Evolutionary conservation across 163 green algal genomes (phyloP).

Genomic region (Scenedesmus sp.): DNA sequence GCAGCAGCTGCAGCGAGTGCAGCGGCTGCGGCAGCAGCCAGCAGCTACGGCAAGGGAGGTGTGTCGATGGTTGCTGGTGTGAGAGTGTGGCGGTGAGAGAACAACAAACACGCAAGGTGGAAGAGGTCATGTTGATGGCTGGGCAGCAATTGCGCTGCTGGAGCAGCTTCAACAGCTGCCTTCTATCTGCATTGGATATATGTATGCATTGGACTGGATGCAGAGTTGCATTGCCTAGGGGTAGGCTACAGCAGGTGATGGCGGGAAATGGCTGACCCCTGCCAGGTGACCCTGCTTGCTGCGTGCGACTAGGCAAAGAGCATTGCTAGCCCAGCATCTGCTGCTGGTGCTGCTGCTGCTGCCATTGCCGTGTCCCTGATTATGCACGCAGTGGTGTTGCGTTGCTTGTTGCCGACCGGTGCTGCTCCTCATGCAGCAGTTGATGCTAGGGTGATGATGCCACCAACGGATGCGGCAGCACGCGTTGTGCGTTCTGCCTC

Average conservation of each 20-base stretch:
- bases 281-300: background rate
- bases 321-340: background rate
- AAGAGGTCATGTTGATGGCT: no score
- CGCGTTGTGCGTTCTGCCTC: background rate
- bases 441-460: background rate
- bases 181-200: background rate
- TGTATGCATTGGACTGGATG: no score
- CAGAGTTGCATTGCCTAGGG: background rate
- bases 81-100: background rate
- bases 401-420: background rate
- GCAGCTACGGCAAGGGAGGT: background rate
- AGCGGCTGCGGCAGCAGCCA: background rate
- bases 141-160: no score
- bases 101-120: no score
- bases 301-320: background rate
- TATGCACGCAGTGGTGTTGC: background rate
- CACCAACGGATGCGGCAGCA: background rate
- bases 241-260: background rate
- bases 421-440: background rate
- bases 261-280: background rate
- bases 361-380: background rate
- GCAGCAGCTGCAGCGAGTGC: background rate
- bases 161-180: background rate
- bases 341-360: background rate
- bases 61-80: background rate